These are phyloP conservation scores for Debaryomyces singareniensis DNA, from an alignment of 1,139 yeast species.

Conservation along the genomic window DNA sequence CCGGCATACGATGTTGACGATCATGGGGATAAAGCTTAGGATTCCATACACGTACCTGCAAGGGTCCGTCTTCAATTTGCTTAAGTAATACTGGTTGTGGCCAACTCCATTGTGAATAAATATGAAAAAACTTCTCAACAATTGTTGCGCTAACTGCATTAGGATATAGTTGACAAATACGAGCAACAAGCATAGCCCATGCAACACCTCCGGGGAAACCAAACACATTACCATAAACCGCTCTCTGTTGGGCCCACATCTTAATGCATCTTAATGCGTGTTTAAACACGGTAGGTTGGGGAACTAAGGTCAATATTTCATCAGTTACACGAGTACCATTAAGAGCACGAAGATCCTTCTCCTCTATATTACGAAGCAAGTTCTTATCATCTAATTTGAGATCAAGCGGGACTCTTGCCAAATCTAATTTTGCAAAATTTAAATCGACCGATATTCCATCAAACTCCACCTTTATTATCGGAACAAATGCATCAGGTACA, in stretches of 20 bases:
- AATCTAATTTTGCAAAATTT: conserved; percentile 72
- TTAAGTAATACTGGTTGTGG: conserved; percentile 95
- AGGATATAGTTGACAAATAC: conserved; percentile 94
- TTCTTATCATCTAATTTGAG: conserved; percentile 80
- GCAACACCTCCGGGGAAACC: conserved; percentile 99
- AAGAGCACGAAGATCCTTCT: conserved; percentile 77
- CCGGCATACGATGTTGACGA: conserved; percentile 91
- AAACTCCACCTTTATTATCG: conserved; percentile 84
- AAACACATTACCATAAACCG: conserved; percentile 87
- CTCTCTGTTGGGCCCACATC: conserved; percentile 95
- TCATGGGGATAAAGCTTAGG: conserved; percentile 87
- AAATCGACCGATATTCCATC: conserved; percentile 88
- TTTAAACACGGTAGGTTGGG: conserved; percentile 88
- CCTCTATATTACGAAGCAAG: conserved; percentile 78
- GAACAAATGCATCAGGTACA: conserved; percentile 96
- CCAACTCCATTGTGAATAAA: conserved; percentile 92
- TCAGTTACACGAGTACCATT: conserved; percentile 98
- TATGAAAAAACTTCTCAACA: conserved; percentile 80
- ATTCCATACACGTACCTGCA: conserved; percentile 96
- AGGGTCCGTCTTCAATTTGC: conserved; percentile 93
- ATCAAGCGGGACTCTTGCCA: conserved; percentile 73
- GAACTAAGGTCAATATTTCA: conserved; percentile 81
- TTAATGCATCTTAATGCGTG: conserved; percentile 90
- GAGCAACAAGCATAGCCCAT: conserved; percentile 98
- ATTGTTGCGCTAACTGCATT: conserved; percentile 92